Conservation (phyloP, 2,329 filamentous ascomycete species). For the Fulvia fulva region DNA sequence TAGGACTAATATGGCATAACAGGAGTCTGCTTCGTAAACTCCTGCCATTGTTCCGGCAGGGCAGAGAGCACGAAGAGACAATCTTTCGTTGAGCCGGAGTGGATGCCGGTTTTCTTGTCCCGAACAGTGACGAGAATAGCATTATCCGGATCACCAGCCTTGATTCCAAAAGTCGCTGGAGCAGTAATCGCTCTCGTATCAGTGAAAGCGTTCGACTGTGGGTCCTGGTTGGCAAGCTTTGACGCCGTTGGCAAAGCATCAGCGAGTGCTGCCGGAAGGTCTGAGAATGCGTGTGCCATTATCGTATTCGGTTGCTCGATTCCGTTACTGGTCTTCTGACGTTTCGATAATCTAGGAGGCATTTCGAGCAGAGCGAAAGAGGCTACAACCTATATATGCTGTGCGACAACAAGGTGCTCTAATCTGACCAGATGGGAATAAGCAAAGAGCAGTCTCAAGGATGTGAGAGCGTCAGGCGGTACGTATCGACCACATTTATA, state of each 20-base stretch:
- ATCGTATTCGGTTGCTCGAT: constrained; percentile 15
- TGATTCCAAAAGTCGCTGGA: constrained; percentile 33
- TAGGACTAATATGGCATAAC: constrained; percentile 45
- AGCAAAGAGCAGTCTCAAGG: not conserved
- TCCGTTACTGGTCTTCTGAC: constrained; percentile 22
- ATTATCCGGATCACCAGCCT: constrained; percentile 27
- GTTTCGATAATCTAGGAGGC: constrained; percentile 15
- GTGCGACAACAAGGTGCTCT: constrained; percentile 8
- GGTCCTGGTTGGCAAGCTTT: constrained; percentile 26
- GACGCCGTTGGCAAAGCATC: constrained; percentile 27
- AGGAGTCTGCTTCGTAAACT: constrained; percentile 44
- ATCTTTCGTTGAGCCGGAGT: constrained; percentile 21
- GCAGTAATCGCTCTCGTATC: constrained; percentile 29
- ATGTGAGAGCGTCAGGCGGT: not conserved
- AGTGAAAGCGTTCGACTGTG: constrained; percentile 31
- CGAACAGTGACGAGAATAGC: constrained; percentile 29
- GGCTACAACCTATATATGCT: constrained; percentile 4
- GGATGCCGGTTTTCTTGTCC: constrained; percentile 28
- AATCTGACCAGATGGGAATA: constrained; percentile 4
- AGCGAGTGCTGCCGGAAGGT: constrained; percentile 27
- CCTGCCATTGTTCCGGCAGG: constrained; percentile 45
- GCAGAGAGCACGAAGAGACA: constrained; percentile 39
- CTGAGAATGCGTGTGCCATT: constrained; percentile 30
- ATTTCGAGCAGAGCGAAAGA: constrained; percentile 1
- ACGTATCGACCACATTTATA: constrained; percentile 4